Evolutionary conservation across 1,139 yeast species (phyloP), one percentile per base, ranked within the genome.

Genomic region (Taiozyma sp.): DNA sequence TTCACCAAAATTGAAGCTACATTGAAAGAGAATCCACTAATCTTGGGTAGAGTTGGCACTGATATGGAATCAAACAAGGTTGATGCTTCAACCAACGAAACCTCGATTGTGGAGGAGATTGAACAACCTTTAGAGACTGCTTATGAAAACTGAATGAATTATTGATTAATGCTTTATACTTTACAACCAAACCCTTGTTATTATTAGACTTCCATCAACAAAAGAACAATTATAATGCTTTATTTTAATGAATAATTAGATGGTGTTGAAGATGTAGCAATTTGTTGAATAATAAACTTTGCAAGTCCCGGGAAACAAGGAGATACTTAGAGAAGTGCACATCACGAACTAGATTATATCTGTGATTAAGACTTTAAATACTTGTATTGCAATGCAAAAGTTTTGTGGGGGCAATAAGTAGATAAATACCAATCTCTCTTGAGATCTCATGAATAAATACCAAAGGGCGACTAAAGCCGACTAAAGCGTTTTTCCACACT

Each of bases 1-100:
- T 50, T 62, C n/a, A 8, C 49, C 7, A 55, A 48, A 28, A 52
- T 62, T 43, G 64, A 63, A 19, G 14, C 42, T 2, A 47, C 60
- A 21, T 44, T 63, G 26, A 51, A 50, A 28, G 46, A 50, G 2
- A 47, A 51, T 32, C 56, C 59, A 24, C 40, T 45, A 6, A 32
- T 56, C 9, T 45, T 60, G 45, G 49, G 48, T 21, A 50, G 28
- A 10, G 42, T 56, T 29, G 54, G 50, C n/a, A 49, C 48, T 13
- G 53, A 26, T 3, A 16, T 29, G 28, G 32, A 28, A 8, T 44
- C 41, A 7, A 42, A n/a, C 10, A 24, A 19, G 6, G 46, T 39
- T 13, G 43, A 32, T 14, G 42, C 47, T 41, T 37, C 41, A 21
- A 9, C 41, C 19, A 37, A 37, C 19, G 52, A 50, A 26, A 43